Conservation (phyloP, 768 basidiomycete species). For the Dioszegia hungarica region DNA sequence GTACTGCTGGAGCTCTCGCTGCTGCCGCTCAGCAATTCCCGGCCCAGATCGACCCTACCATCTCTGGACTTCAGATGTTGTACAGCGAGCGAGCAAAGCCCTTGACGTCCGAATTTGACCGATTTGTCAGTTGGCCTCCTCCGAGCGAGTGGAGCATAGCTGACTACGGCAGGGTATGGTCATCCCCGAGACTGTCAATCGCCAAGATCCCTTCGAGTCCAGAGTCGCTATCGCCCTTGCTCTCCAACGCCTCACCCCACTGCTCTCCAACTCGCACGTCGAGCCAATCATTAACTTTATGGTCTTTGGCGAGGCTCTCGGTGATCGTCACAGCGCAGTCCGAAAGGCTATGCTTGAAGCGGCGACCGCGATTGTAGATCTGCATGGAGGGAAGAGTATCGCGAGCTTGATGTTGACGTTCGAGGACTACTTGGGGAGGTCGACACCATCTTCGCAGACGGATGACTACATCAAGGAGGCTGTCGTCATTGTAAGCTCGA, state of each 20-base stretch:
- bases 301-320: conserved; percentile 77
- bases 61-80: conserved; percentile 58
- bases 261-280: conserved; percentile 61
- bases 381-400: conserved; percentile 68
- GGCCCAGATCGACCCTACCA: conserved; percentile 53
- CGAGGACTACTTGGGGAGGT: conserved; percentile 64
- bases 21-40: conserved; percentile 73
- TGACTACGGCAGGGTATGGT: conserved; percentile 76
- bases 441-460: conserved; percentile 61
- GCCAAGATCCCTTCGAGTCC: conserved; percentile 80
- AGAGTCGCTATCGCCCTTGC: conserved; percentile 68
- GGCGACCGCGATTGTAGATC: conserved; percentile 73
- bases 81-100: conserved; percentile 88
- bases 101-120: conserved; percentile 84
- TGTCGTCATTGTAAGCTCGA: conserved; percentile 62
- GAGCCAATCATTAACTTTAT: conserved; percentile 76
- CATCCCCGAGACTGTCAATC: conserved; percentile 76
- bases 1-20: conserved; percentile 66
- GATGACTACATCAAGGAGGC: conserved; percentile 90
- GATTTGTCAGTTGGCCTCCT: conserved; percentile 62
- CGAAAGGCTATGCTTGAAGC: conserved; percentile 83
- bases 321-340: conserved; percentile 75
- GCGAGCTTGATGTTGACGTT: conserved; percentile 73
- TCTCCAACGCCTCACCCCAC: conserved; percentile 64
- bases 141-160: not conserved